Evolutionary conservation across 2,329 filamentous ascomycete genomes (phyloP).

Genomic region (Penicillium sp.): DNA sequence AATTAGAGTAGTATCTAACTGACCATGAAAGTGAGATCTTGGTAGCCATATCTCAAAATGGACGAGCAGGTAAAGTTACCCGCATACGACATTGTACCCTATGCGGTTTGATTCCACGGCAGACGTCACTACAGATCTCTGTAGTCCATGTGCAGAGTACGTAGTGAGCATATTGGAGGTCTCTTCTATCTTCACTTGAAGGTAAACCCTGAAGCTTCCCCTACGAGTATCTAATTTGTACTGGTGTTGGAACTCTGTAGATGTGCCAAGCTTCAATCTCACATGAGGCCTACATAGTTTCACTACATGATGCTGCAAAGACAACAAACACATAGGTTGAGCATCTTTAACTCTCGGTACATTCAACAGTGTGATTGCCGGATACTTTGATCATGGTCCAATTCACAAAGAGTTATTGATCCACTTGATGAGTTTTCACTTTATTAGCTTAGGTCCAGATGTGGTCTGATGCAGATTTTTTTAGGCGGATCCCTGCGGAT

Average conservation of each 20-base stretch:
- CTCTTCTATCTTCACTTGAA: neutral
- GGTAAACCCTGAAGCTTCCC: too few relatives aligned
- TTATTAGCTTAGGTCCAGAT: neutral
- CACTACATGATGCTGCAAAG: neutral
- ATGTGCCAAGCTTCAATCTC: too few relatives aligned
- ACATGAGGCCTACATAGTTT: too few relatives aligned
- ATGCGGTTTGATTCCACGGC: too few relatives aligned
- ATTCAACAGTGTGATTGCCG: neutral
- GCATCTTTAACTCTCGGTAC: neutral
- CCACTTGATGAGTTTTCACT: neutral
- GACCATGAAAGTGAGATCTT: too few relatives aligned
- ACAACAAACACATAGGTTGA: neutral
- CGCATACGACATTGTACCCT: too few relatives aligned
- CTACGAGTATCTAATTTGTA: too few relatives aligned
- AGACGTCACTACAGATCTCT: slow-evolving; percentile 2
- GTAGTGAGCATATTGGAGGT: neutral
- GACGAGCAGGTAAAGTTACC: neutral
- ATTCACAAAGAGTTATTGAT: neutral
- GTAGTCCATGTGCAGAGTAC: too few relatives aligned
- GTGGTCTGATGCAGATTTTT: slow-evolving; percentile 2
- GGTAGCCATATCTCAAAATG: neutral
- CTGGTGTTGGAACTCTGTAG: too few relatives aligned
- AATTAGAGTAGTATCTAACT: too few relatives aligned
- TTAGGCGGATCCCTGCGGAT: slow-evolving; percentile 19
- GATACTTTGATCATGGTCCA: neutral